Evolutionary conservation across 148 eudicot species (phyloP), one percentile per base, ranked within the genome.

Genomic region (Amaranthus cruentus): DNA sequence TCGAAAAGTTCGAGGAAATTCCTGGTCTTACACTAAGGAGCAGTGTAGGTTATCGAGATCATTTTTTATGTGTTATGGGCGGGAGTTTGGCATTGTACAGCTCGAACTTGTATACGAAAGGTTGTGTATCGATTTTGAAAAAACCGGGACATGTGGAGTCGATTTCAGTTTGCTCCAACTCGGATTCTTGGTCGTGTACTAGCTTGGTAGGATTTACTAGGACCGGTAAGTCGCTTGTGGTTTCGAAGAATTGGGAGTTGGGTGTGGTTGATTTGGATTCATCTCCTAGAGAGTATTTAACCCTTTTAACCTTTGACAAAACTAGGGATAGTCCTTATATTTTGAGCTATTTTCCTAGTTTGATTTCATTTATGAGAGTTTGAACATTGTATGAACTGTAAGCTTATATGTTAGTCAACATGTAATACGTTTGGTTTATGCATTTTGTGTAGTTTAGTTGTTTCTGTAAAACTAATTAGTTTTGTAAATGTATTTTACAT

Each of bases 131-230:
- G 13, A 58, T 70, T 28, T 47, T 79, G 75, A 75, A 75, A 68
- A 59, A 6, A 51, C 46, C 82, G 6, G 72, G 70, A 15, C 60
- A 70, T 58, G 78, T 64, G 14, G 78, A 79, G 48, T 50, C 72
- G 3, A 6, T 65, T 3, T 18, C 9, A 6, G 14, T 79, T 0
- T 44, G 68, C 18, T 47, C 73, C 47, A 15, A 4, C 3, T 70
- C 47, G 7, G 75, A 52, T 3, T 47, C 60, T 38, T 38, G 70
- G 70, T 52, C 59, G 11, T 69, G 74, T 50, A 69, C 81, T 4
- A 57, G 75, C 47, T 51, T 79, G 72, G 78, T 64, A 68, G 82
- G 82, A 14, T 66, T 47, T 44, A 79, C 82, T 4, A 75, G 54
- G 68, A 60, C 66, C 7, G 78, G 71, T 10, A 75, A 66, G 68